Evolutionary conservation across 495 filamentous ascomycete species (phyloP).

Genomic region (Annulohypoxylon stygium): DNA sequence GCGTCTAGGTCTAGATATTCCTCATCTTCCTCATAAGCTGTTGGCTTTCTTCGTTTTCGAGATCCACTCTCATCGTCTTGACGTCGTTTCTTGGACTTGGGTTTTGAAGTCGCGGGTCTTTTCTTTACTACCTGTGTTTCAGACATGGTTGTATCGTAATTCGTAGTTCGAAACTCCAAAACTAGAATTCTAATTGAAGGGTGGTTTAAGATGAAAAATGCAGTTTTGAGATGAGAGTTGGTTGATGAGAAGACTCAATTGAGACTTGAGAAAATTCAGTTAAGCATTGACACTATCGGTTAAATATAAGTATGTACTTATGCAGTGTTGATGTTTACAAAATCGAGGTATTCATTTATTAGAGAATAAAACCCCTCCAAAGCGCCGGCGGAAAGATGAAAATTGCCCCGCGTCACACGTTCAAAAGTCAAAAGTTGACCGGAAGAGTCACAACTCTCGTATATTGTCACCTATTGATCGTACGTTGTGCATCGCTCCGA

Average conservation of each 20-base stretch:
- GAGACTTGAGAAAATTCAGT: slow-evolving; percentile 43
- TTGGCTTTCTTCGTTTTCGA: slow-evolving; percentile 69
- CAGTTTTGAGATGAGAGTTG: not conserved
- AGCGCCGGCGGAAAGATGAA: slow-evolving; percentile 11
- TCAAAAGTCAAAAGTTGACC: slow-evolving; percentile 15
- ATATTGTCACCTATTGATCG: slow-evolving; percentile 14
- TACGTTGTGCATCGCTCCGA: slow-evolving; percentile 23
- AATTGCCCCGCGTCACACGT: slow-evolving; percentile 49
- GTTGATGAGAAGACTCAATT: not conserved
- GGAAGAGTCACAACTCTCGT: slow-evolving; percentile 44
- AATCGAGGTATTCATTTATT: slow-evolving; percentile 16
- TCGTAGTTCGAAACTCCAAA: slow-evolving; percentile 9
- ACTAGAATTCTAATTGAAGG: not conserved
- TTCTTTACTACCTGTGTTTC: slow-evolving; percentile 20
- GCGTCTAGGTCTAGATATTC: slow-evolving; percentile 69
- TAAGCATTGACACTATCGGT: slow-evolving; percentile 23
- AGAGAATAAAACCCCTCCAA: slow-evolving; percentile 31
- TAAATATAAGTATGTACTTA: slow-evolving; percentile 28
- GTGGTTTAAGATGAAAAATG: slow-evolving; percentile 1
- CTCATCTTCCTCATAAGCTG: slow-evolving; percentile 67
- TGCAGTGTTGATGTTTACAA: not conserved
- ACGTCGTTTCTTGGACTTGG: slow-evolving; percentile 57
- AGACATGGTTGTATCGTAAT: slow-evolving; percentile 17
- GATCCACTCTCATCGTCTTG: slow-evolving; percentile 52
- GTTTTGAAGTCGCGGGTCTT: slow-evolving; percentile 29